phyloP scores from a whole-genome alignment of 257 asterid genomes.

The Handroanthus guayacan region DNA sequence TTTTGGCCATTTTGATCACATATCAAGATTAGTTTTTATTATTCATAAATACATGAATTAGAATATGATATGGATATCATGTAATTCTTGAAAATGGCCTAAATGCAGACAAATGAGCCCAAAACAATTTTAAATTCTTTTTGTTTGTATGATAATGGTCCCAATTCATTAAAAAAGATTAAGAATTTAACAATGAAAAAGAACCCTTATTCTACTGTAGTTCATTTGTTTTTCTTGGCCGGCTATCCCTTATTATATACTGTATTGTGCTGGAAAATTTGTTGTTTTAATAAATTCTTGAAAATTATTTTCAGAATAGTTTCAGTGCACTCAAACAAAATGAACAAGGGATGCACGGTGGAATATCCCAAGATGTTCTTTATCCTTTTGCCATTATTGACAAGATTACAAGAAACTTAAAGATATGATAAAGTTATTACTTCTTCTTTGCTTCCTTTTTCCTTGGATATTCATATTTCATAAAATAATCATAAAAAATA shows the following conservation, averaged over 20 bases:
- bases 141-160: too few relatives aligned
- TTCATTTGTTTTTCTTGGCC: neutral
- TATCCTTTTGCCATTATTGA: neutral
- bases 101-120: neutral
- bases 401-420: neutral
- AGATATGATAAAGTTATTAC: neutral
- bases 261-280: neutral
- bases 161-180: too few relatives aligned
- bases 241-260: neutral
- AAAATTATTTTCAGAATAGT: neutral
- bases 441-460: too few relatives aligned
- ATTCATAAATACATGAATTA: neutral
- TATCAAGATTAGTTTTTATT: neutral
- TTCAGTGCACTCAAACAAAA: too few relatives aligned
- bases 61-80: neutral
- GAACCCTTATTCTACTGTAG: neutral
- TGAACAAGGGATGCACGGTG: neutral
- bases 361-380: conserved; percentile 4
- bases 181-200: neutral
- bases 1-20: neutral
- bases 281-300: neutral
- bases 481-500: too few relatives aligned
- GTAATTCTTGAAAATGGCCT: neutral
- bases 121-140: too few relatives aligned
- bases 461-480: neutral